A percentile compares a stretch with the other conserved stretches of the same genome.
Evolutionary conservation across 2,329 filamentous ascomycete species (phyloP).

Genomic region (Fusarium sp.): DNA sequence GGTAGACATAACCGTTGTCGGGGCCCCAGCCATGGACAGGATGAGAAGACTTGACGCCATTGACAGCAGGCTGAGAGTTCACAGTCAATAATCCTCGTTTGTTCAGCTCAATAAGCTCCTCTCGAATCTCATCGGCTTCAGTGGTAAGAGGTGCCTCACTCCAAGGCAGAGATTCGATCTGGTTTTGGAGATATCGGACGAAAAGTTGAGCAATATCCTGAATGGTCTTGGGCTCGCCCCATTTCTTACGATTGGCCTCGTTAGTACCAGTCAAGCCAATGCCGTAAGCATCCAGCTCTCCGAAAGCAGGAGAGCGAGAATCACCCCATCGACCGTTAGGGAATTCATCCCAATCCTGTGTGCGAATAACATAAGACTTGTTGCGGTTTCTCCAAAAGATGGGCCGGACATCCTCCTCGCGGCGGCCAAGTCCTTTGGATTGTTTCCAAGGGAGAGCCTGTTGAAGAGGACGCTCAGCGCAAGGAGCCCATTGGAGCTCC

Average conservation of each 20-base stretch:
- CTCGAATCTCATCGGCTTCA: slow-evolving; percentile 83
- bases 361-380: slow-evolving; percentile 93
- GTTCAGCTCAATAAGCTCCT: slow-evolving; percentile 85
- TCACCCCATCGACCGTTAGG: slow-evolving; percentile 99
- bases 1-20: slow-evolving; percentile 94
- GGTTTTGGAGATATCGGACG: slow-evolving; percentile 83
- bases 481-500: slow-evolving; percentile 85
- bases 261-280: slow-evolving; percentile 95
- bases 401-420: slow-evolving; percentile 94
- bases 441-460: slow-evolving; percentile 97
- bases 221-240: slow-evolving; percentile 85
- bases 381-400: slow-evolving; percentile 99
- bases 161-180: slow-evolving; percentile 89
- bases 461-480: slow-evolving; percentile 80
- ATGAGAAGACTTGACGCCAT: slow-evolving; percentile 89
- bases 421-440: slow-evolving; percentile 87
- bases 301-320: slow-evolving; percentile 94
- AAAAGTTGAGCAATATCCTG: slow-evolving; percentile 87
- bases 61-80: slow-evolving; percentile 96
- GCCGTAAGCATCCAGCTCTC: slow-evolving; percentile 93
- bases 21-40: slow-evolving; percentile 95
- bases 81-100: slow-evolving; percentile 89
- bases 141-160: slow-evolving; percentile 87
- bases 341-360: slow-evolving; percentile 99
- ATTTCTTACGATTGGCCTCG: slow-evolving; percentile 94